Evolutionary conservation across 2,329 filamentous ascomycete species (phyloP), one percentile per base, ranked within the genome.

Genomic region (Salinomyces thailandicus): DNA sequence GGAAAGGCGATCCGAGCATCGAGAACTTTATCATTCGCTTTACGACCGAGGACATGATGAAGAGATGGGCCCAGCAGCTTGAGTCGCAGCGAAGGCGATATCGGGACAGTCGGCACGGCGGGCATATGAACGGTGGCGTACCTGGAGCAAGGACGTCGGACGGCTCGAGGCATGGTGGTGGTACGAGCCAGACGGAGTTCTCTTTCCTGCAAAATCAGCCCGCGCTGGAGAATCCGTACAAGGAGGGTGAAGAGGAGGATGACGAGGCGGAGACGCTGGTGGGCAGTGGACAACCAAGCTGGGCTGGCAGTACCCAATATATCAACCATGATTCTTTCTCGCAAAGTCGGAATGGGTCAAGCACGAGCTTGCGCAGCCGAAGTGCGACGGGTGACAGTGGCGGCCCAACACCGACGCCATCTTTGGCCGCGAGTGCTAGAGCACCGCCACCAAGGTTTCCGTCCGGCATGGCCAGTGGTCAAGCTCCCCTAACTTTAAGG

Each of bases 21-120:
- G 89, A 98, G 57, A 94, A 93, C 55, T 96, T 98, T 59, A 79
- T 89, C 51, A 93, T 98, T 55, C 84, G 85, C 48, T 96, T 95
- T 60, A 73, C 76, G 34, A 91, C 89, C 42, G 91, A 98, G 59
- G 86, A 94, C 48, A 77, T 72, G 11, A 86, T 96, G 79, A 87
- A 81, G 61, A 94, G 89, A 57, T 98, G 91, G 91, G 80, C 82
- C 18, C 68, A 69, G 6, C 78, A 84, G 27, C 76, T 95, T 17
- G 83, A 93, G 47, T 69, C 65, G 2, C 87, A 94, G 60, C 73
- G 85, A 42, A 60, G 67, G 30, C 61, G 66, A 6, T 67, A 66
- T 51, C 59, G 60, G 39, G 67, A 71, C 24, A 13, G 26, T 19
- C 5, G 77, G 67, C 22, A 26, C 22, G 22, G 22, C n/a, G 22